Percentiles rank a stretch among this genome's conserved stretches.
These are phyloP conservation scores for Vitis riparia DNA, from an alignment of 164 flowering plant genomes.

Conservation along the genomic window DNA sequence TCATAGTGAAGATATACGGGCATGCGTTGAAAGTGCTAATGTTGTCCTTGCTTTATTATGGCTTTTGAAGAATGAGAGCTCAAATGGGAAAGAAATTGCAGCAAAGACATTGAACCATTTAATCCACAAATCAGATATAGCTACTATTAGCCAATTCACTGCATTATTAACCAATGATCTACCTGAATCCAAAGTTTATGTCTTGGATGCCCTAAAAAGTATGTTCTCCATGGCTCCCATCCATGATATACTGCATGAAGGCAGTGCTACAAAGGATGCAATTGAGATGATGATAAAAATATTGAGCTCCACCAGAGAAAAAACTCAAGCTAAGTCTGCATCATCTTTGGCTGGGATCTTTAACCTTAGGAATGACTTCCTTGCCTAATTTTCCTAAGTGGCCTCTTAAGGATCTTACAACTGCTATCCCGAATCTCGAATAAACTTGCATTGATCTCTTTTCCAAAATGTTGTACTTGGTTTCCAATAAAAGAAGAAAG, in stretches of 20 bases:
- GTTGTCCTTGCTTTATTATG: constrained; percentile 97
- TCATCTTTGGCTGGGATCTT: constrained; percentile 84
- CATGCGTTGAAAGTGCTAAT: constrained; percentile 99
- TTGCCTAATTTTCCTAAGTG: too few species aligned
- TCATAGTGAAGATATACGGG: constrained; percentile 98
- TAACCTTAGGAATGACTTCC: constrained; percentile 69
- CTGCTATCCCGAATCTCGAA: too few species aligned
- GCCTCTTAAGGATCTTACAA: too few species aligned
- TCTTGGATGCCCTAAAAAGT: constrained; percentile 89
- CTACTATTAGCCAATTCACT: constrained; percentile 95
- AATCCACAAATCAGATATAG: constrained; percentile 92
- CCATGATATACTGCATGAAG: constrained; percentile 78
- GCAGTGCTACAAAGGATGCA: constrained; percentile 97
- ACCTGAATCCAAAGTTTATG: constrained; percentile 91
- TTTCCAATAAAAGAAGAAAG: too few species aligned
- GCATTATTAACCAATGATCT: constrained; percentile 88
- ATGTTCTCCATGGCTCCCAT: constrained; percentile 85
- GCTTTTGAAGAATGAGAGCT: constrained; percentile 92
- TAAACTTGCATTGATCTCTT: too few species aligned
- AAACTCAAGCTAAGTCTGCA: constrained; percentile 93
- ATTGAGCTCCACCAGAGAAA: constrained; percentile 76
- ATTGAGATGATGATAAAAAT: constrained; percentile 86
- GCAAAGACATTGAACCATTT: constrained; percentile 91
- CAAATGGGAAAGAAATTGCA: constrained; percentile 90
- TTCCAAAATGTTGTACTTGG: too few species aligned